Conservation (phyloP, 2,329 filamentous ascomycete species). For the Colletotrichum tropicale region DNA sequence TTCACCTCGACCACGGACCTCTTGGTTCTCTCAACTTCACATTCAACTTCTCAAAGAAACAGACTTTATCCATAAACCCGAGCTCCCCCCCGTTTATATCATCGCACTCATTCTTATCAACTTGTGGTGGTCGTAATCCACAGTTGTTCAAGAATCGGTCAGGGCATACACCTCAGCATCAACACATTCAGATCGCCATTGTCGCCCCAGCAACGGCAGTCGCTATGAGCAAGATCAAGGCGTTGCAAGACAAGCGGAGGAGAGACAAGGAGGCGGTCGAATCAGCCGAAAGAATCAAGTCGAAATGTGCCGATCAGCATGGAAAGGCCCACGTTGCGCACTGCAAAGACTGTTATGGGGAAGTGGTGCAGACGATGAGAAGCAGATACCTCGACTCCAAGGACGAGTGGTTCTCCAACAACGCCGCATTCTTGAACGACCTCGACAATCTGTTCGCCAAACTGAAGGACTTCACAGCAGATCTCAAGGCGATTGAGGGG, state of each 20-base stretch:
- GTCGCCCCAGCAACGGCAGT: neutral
- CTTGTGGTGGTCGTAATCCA: neutral
- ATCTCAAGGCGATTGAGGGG: slow-evolving; percentile 51
- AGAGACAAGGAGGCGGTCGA: slow-evolving; percentile 25
- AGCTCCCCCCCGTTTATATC: neutral
- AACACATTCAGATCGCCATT: neutral
- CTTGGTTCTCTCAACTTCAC: neutral
- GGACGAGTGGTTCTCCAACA: slow-evolving; percentile 57
- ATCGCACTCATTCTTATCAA: neutral
- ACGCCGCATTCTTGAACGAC: slow-evolving; percentile 52
- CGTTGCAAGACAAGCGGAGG: neutral
- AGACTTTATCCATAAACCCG: neutral
- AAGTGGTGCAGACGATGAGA: slow-evolving; percentile 50
- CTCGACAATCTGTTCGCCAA: slow-evolving; percentile 54
- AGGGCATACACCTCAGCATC: neutral
- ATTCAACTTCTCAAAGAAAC: neutral
- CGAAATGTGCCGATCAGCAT: slow-evolving; percentile 47
- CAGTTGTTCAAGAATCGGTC: neutral
- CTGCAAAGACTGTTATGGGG: slow-evolving; percentile 53
- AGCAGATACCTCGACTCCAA: slow-evolving; percentile 38
- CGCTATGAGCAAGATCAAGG: neutral
- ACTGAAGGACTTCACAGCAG: slow-evolving; percentile 46
- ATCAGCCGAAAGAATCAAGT: slow-evolving; percentile 46
- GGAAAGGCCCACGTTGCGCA: slow-evolving; percentile 45
- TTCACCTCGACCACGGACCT: neutral